Conservation (phyloP, 2,329 filamentous ascomycete species). For the Ceratocystis huliohia region DNA sequence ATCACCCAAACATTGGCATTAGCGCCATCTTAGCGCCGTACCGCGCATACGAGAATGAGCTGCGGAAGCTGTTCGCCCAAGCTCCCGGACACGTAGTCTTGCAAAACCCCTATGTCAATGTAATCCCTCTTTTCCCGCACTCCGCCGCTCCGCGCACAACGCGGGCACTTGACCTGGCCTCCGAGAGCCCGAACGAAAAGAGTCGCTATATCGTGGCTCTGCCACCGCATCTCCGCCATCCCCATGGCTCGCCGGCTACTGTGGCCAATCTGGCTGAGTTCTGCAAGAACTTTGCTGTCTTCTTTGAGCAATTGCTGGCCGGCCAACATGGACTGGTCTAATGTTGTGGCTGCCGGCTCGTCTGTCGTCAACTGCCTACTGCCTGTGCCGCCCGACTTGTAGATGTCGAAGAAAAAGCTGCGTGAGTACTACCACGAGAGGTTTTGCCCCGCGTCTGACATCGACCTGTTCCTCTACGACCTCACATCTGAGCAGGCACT, state of each 20-base stretch:
- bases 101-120: constrained; percentile 46
- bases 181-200: constrained; percentile 48
- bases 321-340: constrained; percentile 74
- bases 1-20: constrained; percentile 42
- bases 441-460: constrained; percentile 70
- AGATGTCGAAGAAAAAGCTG: constrained; percentile 47
- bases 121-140: constrained; percentile 52
- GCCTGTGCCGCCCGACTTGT: constrained; percentile 52
- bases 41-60: constrained; percentile 51
- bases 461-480: constrained; percentile 76
- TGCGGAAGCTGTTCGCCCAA: constrained; percentile 58
- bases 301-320: constrained; percentile 63
- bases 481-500: constrained; percentile 64
- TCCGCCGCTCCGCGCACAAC: constrained; percentile 46
- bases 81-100: constrained; percentile 47
- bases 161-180: constrained; percentile 45
- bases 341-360: constrained; percentile 69
- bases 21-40: constrained; percentile 50
- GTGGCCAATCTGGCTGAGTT: constrained; percentile 58
- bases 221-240: constrained; percentile 43
- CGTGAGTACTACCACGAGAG: constrained; percentile 70
- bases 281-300: constrained; percentile 65
- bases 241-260: constrained; percentile 53
- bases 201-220: constrained; percentile 59
- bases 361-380: constrained; percentile 68